Base-by-base conservation (phyloP, 1,139 yeast species). In the Magnusiomyces ingens region DNA sequence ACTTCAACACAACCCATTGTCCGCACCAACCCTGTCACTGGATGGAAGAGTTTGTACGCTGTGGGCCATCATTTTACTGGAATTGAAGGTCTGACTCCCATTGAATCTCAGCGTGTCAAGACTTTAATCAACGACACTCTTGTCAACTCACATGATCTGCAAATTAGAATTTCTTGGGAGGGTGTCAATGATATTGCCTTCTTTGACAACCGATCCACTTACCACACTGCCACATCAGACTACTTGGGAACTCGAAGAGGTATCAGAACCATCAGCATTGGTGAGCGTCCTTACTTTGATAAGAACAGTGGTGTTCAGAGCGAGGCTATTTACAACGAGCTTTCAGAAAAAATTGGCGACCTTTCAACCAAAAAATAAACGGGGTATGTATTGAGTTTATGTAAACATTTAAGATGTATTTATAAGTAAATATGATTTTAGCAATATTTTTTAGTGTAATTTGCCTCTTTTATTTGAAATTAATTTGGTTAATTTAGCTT, bases 231-330 rank as follows among this genome's bases (percentile, higher is more conserved):
- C 12, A 58, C 55, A 3, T 10, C 11, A n/a, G 55, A 50, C 22
- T 45, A 59, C 49, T 42, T 46, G 26, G 53, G 53, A 2, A 71
- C 77, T 36, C 73, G 84, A 65, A 84, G 78, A 58, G 84, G 84
- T 32, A 78, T 80, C 35, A 72, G 85, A 64, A 84, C 80, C 19
- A 79, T 82, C 5, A 71, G 82, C 0, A 72, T 80, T 60, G 84
- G 81, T 41, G 84, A 80, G 57, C 66, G 68, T 45, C 84, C 84
- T 36, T 75, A 56, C 67, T 79, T 76, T 63, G 82, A 80, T 60
- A 73, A 75, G 19, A 63, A 68, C 22, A 76, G 82, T 26, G 75
- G 76, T 63, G 74, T 82, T 38, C 82, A 79, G 63, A 74, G 84
- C 64, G 79, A 79, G 61, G 75, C 21, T 5, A 51, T 51, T 36